These are phyloP conservation scores for Dryadomyces quercivorus DNA, from an alignment of 2,329 filamentous ascomycete species.

Conservation along the genomic window DNA sequence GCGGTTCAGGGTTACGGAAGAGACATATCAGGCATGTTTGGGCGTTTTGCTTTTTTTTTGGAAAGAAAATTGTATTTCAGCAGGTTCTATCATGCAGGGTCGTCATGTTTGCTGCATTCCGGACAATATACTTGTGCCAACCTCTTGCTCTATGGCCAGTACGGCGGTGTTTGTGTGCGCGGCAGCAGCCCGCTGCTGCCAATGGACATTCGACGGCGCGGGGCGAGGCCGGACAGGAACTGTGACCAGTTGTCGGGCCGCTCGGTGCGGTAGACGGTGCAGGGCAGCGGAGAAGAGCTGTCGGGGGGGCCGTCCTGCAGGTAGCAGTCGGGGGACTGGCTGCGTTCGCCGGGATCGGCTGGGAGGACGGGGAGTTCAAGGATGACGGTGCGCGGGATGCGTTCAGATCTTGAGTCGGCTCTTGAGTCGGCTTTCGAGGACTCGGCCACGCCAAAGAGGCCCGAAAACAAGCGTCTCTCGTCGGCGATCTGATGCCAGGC, in stretches of 20 bases:
- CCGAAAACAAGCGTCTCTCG: conserved; percentile 17
- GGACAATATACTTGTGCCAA: background rate
- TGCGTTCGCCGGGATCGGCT: background rate
- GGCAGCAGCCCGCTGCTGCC: background rate
- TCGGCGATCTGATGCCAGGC: conserved; percentile 18
- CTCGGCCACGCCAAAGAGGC: conserved; percentile 9
- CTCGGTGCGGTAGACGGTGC: conserved; percentile 2
- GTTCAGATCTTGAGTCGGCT: background rate
- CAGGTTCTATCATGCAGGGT: background rate
- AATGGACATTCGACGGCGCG: background rate
- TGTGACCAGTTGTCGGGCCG: conserved; percentile 2
- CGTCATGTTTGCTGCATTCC: background rate
- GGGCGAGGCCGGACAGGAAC: background rate
- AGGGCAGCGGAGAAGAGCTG: background rate
- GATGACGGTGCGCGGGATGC: background rate
- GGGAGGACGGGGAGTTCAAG: conserved; percentile 4
- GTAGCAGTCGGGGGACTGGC: background rate
- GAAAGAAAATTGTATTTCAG: background rate
- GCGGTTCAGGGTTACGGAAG: background rate
- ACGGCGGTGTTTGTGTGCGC: background rate
- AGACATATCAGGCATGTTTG: background rate
- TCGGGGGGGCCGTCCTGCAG: background rate
- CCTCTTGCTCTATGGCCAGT: background rate
- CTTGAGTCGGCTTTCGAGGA: background rate
- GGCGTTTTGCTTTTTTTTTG: background rate